Evolutionary conservation across 768 basidiomycete species (phyloP).

Genomic region (Pulveroboletus sp.): DNA sequence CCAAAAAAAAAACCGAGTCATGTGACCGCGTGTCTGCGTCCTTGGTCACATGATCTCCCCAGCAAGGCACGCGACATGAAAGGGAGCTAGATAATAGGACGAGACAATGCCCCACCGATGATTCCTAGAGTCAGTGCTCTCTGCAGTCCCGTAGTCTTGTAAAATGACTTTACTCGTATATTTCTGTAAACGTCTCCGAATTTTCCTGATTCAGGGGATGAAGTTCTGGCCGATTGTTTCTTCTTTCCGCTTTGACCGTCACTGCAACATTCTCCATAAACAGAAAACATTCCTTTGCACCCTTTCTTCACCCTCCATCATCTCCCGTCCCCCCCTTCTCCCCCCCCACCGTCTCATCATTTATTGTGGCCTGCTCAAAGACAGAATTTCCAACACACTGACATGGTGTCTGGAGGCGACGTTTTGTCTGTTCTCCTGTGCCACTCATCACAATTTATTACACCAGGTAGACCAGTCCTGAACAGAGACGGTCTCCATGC

Average conservation of each 20-base stretch:
- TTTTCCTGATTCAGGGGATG: not conserved
- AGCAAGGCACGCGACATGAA: conserved; percentile 1
- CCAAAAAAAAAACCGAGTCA: conserved; percentile 3
- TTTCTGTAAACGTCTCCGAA: not conserved
- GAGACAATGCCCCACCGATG: conserved; percentile 6
- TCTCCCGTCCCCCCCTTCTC: not conserved
- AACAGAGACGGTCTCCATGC: not conserved
- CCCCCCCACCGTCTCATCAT: not conserved
- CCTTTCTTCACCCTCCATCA: not conserved
- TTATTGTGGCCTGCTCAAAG: not conserved
- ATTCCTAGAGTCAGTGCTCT: not conserved
- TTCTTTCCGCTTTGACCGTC: conserved; percentile 11
- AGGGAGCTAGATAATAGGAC: conserved; percentile 8
- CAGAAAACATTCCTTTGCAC: not conserved
- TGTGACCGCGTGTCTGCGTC: conserved; percentile 14
- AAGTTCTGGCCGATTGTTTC: conserved; percentile 8
- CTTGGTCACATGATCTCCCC: conserved; percentile 10
- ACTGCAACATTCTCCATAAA: conserved; percentile 9
- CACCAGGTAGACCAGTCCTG: not conserved
- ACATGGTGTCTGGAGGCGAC: not conserved
- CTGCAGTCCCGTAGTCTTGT: not conserved
- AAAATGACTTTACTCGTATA: not conserved
- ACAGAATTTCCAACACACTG: not conserved
- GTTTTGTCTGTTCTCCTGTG: not conserved
- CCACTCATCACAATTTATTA: conserved; percentile 5